A percentile compares a stretch with the other conserved stretches of the same genome.
phyloP scores from a whole-genome alignment of 2,329 filamentous ascomycete genomes.

The Colletotrichum sp. region DNA sequence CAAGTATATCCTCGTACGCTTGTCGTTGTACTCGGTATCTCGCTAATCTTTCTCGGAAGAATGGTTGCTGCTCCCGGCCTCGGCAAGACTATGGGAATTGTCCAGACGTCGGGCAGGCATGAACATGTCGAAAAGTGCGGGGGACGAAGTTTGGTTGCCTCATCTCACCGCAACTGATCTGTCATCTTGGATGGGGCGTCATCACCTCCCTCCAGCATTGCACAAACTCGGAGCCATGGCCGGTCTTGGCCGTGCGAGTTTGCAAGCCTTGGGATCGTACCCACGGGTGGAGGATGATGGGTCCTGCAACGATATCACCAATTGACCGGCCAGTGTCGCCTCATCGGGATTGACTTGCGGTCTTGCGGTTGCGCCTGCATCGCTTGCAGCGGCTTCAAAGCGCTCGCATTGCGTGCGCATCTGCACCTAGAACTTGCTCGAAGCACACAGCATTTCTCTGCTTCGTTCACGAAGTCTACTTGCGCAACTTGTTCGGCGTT shows the following conservation, averaged over 20 bases:
- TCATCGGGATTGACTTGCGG: constrained; percentile 1
- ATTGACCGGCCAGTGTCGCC: constrained; percentile 3
- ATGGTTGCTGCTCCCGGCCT: not conserved
- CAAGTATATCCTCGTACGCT: not conserved
- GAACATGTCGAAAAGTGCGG: not conserved
- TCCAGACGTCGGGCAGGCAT: not conserved
- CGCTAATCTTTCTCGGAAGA: constrained; percentile 15
- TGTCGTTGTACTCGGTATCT: not conserved
- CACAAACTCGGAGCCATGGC: not conserved
- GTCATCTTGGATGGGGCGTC: constrained; percentile 5
- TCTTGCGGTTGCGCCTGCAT: constrained; percentile 1
- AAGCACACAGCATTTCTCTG: not conserved
- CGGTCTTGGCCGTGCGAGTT: constrained; percentile 11
- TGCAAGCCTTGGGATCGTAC: constrained; percentile 1
- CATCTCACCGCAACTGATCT: constrained; percentile 20
- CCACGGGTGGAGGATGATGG: constrained; percentile 6
- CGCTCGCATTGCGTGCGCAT: constrained; percentile 1
- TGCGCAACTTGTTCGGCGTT: not conserved
- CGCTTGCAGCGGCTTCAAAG: not conserved
- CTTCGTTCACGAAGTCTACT: not conserved
- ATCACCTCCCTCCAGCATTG: not conserved
- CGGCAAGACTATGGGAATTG: not conserved
- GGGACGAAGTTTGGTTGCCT: not conserved
- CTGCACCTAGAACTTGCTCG: constrained; percentile 11
- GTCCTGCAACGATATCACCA: constrained; percentile 7